Evolutionary conservation across 441 rosid genomes (phyloP), one percentile per base, ranked within the genome.

Genomic region (Codiaeum variegatum): DNA sequence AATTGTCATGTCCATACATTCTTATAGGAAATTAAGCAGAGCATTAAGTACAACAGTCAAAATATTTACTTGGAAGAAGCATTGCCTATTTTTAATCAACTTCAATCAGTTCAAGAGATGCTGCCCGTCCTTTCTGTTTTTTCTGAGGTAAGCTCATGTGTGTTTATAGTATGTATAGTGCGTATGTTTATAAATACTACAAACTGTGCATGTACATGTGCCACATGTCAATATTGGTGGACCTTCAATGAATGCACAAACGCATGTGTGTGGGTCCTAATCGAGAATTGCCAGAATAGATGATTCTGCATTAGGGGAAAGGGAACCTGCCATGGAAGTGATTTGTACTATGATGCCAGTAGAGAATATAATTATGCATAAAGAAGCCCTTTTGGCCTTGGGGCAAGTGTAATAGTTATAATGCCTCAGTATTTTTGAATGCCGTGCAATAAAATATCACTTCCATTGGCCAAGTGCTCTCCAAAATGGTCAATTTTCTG

Each of bases 121-220:
- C 80, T 89, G 44, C 91, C 89, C 19, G 47, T 87, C 71, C 90
- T 94, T 78, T 89, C 99, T 66, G 83, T 81, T 73, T 72, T 94
- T 79, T 79, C 90, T 18, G 97, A 94, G 96, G 99, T 91, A 71
- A 36, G 74, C 71, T 60, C 46, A 2, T 54, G 15, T 52, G 40
- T 62, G 9, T 36, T 52, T 26, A 18, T 56, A 40, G 19, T 29
- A n/a, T 54, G n/a, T n/a, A n/a, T 66, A 62, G 26, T 44, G 52
- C 44, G 0, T 40, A 11, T 3, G 11, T 10, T 2, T 18, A 36
- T 47, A 40, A n/a, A 40, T 24, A 34, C 42, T 15, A 24, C 26
- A 24, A 9, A 8, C 56, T n/a, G 58, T 12, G 12, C 38, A 15
- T 29, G 29, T 47, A 5, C 21, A 28, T 15, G 21, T 5, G 16